phyloP scores from a whole-genome alignment of 2,329 filamentous ascomycete genomes.

The Rosellinia necatrix region DNA sequence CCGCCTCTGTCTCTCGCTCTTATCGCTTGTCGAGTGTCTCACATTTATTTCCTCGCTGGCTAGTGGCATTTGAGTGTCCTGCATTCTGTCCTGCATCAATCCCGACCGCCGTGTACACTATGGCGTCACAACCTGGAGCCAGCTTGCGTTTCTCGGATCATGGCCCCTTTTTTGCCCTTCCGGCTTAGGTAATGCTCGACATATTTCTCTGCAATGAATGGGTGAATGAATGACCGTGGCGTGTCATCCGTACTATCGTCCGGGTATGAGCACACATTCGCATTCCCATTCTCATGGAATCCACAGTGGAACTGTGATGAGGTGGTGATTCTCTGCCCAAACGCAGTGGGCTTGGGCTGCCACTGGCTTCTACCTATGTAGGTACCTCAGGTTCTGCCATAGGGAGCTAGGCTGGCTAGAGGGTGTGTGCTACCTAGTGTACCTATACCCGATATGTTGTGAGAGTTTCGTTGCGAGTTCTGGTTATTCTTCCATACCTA shows the following conservation, averaged over 20 bases:
- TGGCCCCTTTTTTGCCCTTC: background rate
- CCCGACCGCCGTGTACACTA: too few species aligned
- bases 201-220: background rate
- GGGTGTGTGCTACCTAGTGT: too few species aligned
- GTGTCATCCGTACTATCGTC: background rate
- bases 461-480: too few species aligned
- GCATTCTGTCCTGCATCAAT: background rate
- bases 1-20: background rate
- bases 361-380: background rate
- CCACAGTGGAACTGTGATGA: conserved; percentile 11
- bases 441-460: too few species aligned
- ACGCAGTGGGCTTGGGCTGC: background rate
- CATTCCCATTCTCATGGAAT: background rate
- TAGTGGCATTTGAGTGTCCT: background rate
- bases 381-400: too few species aligned
- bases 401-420: too few species aligned
- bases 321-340: conserved; percentile 5
- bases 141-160: too few species aligned
- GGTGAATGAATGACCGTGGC: background rate
- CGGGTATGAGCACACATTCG: background rate
- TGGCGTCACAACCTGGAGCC: too few species aligned
- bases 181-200: background rate
- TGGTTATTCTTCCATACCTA: conserved; percentile 32
- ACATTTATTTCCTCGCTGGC: background rate
- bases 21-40: conserved; percentile 13